These are phyloP conservation scores for Sporisorium iseilematis-ciliati DNA, from an alignment of 1,284 basidiomycete genomes.

Conservation along the genomic window DNA sequence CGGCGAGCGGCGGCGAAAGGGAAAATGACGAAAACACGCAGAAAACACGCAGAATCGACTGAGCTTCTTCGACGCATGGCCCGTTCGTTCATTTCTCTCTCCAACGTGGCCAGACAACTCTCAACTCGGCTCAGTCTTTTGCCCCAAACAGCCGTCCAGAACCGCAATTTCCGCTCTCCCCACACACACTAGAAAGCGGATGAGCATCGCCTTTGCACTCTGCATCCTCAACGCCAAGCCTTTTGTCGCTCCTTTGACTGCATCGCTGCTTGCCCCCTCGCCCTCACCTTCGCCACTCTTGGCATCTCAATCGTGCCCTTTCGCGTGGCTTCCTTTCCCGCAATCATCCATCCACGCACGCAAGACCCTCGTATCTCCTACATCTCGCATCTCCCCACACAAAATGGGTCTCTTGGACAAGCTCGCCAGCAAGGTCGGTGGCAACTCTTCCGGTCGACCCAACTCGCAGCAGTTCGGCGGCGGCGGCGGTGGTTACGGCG, in stretches of 20 bases:
- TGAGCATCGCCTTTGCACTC: background rate
- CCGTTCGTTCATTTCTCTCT: too few species aligned
- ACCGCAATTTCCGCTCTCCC: too few species aligned
- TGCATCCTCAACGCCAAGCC: constrained; percentile 8
- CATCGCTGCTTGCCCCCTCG: background rate
- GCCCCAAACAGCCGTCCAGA: too few species aligned
- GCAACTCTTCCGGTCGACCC: constrained; percentile 27
- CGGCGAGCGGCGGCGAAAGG: background rate
- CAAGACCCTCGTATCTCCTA: background rate
- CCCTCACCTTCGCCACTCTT: background rate
- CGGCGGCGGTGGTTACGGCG: constrained; percentile 21
- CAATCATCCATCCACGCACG: constrained; percentile 5
- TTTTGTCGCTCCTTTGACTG: too few species aligned
- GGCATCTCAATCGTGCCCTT: background rate
- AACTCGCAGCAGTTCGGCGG: constrained; percentile 42
- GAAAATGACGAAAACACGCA: background rate
- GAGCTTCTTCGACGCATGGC: too few species aligned
- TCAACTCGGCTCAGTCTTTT: too few species aligned
- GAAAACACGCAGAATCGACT: too few species aligned
- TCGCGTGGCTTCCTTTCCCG: background rate
- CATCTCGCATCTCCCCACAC: background rate
- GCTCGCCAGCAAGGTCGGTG: constrained; percentile 55
- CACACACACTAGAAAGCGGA: background rate
- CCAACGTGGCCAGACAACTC: too few species aligned
- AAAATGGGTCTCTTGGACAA: constrained; percentile 63